A percentile compares a stretch with the other conserved stretches of the same genome.
Conservation (phyloP, 345 rosid genomes). For the Rubroshorea leprosula region DNA sequence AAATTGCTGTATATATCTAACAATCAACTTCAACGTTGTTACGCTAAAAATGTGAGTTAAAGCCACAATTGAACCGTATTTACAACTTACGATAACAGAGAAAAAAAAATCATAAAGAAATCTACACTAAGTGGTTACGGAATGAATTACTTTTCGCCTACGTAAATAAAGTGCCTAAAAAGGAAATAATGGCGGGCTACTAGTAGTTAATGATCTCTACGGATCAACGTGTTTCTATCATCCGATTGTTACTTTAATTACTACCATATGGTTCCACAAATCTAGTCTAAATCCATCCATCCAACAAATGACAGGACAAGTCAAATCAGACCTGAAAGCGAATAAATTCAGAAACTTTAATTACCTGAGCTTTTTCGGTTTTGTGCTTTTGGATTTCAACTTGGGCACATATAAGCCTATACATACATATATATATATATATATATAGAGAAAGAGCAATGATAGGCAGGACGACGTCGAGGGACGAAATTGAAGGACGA, state of each 20-base stretch:
- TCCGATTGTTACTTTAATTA: neutral
- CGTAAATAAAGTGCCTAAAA: neutral
- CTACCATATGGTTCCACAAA: neutral
- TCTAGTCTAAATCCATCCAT: neutral
- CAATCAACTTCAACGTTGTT: too few relatives aligned
- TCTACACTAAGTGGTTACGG: neutral
- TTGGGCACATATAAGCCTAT: constrained; percentile 81
- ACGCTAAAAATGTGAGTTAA: too few relatives aligned
- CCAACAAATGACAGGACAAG: neutral
- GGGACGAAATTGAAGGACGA: too few relatives aligned
- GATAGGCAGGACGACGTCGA: too few relatives aligned
- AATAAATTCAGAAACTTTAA: neutral
- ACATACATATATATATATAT: too few relatives aligned
- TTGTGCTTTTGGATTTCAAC: constrained; percentile 79
- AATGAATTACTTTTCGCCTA: neutral
- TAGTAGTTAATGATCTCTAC: neutral
- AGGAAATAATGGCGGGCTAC: neutral
- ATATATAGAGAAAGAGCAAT: too few relatives aligned
- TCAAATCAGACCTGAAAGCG: neutral
- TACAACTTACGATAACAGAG: neutral
- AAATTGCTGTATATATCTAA: too few relatives aligned
- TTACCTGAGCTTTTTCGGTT: constrained; percentile 68
- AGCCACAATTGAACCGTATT: neutral
- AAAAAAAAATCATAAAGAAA: neutral
- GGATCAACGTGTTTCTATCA: neutral